A percentile compares a stretch with the other conserved stretches of the same genome.
phyloP scores from a whole-genome alignment of 73 alveolate genomes.

The Stentor coeruleus region DNA sequence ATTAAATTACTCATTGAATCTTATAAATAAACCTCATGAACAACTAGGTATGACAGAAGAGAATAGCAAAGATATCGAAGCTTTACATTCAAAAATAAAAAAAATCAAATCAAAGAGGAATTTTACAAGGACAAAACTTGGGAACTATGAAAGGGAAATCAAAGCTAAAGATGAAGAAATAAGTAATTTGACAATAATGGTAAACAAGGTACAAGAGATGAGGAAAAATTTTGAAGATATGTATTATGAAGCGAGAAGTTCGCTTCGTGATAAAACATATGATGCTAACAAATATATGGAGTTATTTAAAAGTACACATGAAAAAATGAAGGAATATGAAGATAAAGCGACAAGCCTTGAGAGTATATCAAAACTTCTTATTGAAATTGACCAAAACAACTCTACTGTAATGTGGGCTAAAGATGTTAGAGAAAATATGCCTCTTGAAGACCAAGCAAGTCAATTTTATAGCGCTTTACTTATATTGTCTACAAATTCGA shows the following conservation, averaged over 20 bases:
- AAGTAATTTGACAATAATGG: too few species aligned
- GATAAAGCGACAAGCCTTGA: neutral
- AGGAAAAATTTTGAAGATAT: neutral
- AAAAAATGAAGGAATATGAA: neutral
- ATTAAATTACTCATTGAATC: neutral
- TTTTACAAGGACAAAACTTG: neutral
- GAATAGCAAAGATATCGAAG: neutral
- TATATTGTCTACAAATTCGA: neutral
- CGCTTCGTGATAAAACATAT: neutral
- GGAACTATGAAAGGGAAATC: neutral
- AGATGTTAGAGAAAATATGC: neutral
- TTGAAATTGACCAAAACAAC: neutral
- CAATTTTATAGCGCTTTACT: slow-evolving; percentile 20
- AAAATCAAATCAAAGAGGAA: too few species aligned
- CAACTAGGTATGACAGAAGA: neutral
- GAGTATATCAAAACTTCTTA: neutral
- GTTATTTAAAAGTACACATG: neutral
- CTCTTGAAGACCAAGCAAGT: slow-evolving; percentile 7
- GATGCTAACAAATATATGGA: neutral
- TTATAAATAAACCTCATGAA: neutral
- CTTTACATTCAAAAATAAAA: too few species aligned
- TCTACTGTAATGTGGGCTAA: slow-evolving; percentile 13
- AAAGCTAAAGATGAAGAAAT: neutral
- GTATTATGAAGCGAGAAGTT: neutral
- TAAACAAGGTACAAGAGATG: too few species aligned